These are phyloP conservation scores for Musa beccarii DNA, from an alignment of 176 grass and related monocot genomes.

Conservation along the genomic window DNA sequence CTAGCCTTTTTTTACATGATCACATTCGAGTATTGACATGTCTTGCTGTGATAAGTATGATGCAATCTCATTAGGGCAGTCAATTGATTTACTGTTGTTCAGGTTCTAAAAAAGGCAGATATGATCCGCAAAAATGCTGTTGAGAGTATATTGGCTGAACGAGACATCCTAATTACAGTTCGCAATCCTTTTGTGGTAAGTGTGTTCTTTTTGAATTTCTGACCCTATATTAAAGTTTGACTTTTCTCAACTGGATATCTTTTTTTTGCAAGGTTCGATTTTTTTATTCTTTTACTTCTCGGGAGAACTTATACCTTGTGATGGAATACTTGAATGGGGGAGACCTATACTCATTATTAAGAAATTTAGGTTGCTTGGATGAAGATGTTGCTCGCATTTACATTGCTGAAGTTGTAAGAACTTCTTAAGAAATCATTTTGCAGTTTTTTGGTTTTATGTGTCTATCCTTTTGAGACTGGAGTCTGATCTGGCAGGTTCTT, in stretches of 20 bases:
- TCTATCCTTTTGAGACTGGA: neutral
- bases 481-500: slow-evolving; percentile 58
- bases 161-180: slow-evolving; percentile 92
- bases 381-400: slow-evolving; percentile 96
- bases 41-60: neutral
- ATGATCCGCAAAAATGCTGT: slow-evolving; percentile 99
- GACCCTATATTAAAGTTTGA: neutral
- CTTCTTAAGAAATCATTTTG: slow-evolving; percentile 9
- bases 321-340: slow-evolving; percentile 99
- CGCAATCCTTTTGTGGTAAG: slow-evolving; percentile 99
- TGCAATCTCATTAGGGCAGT: neutral
- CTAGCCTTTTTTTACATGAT: neutral
- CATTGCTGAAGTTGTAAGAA: slow-evolving; percentile 99
- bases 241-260: slow-evolving; percentile 25
- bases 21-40: neutral
- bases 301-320: slow-evolving; percentile 96
- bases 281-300: slow-evolving; percentile 98
- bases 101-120: slow-evolving; percentile 98
- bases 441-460: slow-evolving; percentile 11
- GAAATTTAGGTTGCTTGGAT: slow-evolving; percentile 96
- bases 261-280: slow-evolving; percentile 80
- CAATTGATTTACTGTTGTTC: slow-evolving; percentile 24
- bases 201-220: slow-evolving; percentile 14
- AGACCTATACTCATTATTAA: slow-evolving; percentile 87
- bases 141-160: slow-evolving; percentile 99